phyloP scores from a whole-genome alignment of 2,329 filamentous ascomycete species.

The Pleurostoma richardsiae region DNA sequence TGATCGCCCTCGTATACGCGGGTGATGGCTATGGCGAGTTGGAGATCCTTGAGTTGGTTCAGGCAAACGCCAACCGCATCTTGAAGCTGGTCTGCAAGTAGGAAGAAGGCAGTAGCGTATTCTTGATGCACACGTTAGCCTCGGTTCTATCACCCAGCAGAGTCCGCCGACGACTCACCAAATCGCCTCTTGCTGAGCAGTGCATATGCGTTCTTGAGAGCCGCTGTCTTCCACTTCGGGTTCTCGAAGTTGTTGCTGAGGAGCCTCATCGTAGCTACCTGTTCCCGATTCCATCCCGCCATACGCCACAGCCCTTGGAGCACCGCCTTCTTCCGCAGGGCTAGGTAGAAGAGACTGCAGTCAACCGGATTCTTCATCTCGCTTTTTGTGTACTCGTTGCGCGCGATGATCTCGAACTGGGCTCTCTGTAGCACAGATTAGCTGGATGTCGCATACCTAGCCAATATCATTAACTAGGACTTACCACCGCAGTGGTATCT shows the following conservation, averaged over 20 bases:
- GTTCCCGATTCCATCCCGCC: conserved; percentile 84
- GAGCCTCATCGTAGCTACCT: conserved; percentile 71
- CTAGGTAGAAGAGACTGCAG: conserved; percentile 87
- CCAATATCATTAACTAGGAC: conserved; percentile 18
- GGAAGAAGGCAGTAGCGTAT: conserved; percentile 94
- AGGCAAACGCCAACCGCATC: conserved; percentile 84
- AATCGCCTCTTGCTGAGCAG: conserved; percentile 87
- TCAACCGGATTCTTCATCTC: conserved; percentile 87
- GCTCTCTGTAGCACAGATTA: conserved; percentile 42
- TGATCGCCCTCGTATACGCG: conserved; percentile 85
- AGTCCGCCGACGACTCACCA: conserved; percentile 39
- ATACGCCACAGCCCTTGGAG: conserved; percentile 92
- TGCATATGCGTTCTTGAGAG: conserved; percentile 94
- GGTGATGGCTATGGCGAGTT: conserved; percentile 83
- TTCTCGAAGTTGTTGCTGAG: conserved; percentile 89
- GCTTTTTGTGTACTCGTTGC: conserved; percentile 86
- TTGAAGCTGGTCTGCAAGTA: conserved; percentile 77
- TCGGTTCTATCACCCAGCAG: too few species aligned
- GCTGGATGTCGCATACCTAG: neutral
- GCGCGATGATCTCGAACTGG: conserved; percentile 86
- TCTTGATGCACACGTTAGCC: conserved; percentile 38
- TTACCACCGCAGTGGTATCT: conserved; percentile 70
- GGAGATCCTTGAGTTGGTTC: conserved; percentile 81
- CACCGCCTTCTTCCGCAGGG: conserved; percentile 84
- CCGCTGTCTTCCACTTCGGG: conserved; percentile 79